Evolutionary conservation across 2,329 filamentous ascomycete species (phyloP).

Genomic region (Colletotrichum eleusines): DNA sequence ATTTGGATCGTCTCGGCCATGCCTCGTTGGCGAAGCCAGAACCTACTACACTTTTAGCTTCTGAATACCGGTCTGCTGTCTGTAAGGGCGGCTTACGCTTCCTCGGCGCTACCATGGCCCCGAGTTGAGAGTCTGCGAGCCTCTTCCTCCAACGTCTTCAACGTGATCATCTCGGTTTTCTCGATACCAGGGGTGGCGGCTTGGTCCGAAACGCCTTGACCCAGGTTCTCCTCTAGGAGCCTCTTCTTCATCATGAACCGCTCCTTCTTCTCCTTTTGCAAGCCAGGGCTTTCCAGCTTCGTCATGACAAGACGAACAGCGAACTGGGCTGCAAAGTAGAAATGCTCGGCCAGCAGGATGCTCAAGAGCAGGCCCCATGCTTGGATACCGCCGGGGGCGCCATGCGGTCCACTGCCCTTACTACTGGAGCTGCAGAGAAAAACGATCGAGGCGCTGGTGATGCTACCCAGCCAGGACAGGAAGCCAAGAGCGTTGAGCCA

Average conservation of each 20-base stretch:
- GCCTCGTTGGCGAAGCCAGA: conserved; percentile 72
- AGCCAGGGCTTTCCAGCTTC: conserved; percentile 86
- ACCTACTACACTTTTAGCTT: conserved; percentile 53
- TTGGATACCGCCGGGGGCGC: conserved; percentile 77
- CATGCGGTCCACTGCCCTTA: conserved; percentile 72
- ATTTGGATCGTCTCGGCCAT: conserved; percentile 69
- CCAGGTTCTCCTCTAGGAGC: conserved; percentile 80
- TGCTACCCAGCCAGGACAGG: conserved; percentile 91
- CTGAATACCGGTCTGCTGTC: neutral
- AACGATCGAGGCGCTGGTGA: conserved; percentile 88
- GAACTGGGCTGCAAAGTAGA: conserved; percentile 84
- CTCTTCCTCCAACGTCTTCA: conserved; percentile 73
- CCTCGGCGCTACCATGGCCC: conserved; percentile 64
- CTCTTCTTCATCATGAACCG: conserved; percentile 84
- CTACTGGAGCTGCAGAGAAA: conserved; percentile 91
- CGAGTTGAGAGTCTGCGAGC: conserved; percentile 63
- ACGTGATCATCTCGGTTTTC: conserved; percentile 73
- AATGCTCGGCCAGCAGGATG: conserved; percentile 88
- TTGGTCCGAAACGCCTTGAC: conserved; percentile 65
- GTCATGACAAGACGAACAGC: conserved; percentile 78
- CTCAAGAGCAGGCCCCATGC: conserved; percentile 85
- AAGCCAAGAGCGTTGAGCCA: conserved; percentile 90
- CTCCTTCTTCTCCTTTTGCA: conserved; percentile 87
- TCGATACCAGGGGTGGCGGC: conserved; percentile 61
- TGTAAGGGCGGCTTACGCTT: conserved; percentile 56